These are phyloP conservation scores for Tanacetum coccineum DNA, from an alignment of 129 eudicot genomes.

Conservation along the genomic window DNA sequence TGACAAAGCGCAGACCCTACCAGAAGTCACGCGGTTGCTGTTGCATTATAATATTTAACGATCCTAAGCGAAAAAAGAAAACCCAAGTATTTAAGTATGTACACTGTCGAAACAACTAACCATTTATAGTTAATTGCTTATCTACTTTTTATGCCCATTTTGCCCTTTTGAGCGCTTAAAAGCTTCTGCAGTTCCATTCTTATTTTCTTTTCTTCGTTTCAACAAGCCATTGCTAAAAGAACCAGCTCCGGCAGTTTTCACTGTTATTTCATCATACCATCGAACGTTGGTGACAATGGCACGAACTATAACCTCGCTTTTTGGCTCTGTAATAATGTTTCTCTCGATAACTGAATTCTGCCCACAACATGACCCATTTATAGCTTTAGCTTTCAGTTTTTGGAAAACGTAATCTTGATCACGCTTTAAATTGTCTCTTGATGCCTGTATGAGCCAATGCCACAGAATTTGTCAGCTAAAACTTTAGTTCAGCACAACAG, in stretches of 20 bases:
- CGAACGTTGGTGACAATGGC: constrained; percentile 62
- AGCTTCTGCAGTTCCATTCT: constrained; percentile 27
- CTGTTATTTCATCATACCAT: constrained; percentile 40
- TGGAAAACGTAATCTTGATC: constrained; percentile 51
- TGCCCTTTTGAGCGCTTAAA: constrained; percentile 46
- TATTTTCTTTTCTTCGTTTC: constrained; percentile 41
- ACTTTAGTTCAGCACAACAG: background rate
- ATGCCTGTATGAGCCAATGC: constrained; percentile 34
- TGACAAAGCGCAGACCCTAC: constrained; percentile 21
- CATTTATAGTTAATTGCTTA: background rate
- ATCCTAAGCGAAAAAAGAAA: constrained; percentile 19
- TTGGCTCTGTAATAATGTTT: constrained; percentile 37
- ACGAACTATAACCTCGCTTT: constrained; percentile 41
- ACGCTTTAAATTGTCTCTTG: constrained; percentile 38
- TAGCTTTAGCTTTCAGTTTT: constrained; percentile 46
- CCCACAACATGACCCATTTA: constrained; percentile 52
- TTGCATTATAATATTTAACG: constrained; percentile 11
- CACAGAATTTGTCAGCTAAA: constrained; percentile 1
- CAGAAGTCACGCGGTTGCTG: constrained; percentile 39
- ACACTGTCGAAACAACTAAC: constrained; percentile 18
- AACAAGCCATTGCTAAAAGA: constrained; percentile 32
- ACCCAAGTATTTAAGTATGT: constrained; percentile 25
- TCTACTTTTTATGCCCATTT: constrained; percentile 28
- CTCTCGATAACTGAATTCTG: constrained; percentile 61
- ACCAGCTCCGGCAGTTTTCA: constrained; percentile 32